phyloP scores from a whole-genome alignment of 2,329 filamentous ascomycete species.

The Colletotrichum cereale region DNA sequence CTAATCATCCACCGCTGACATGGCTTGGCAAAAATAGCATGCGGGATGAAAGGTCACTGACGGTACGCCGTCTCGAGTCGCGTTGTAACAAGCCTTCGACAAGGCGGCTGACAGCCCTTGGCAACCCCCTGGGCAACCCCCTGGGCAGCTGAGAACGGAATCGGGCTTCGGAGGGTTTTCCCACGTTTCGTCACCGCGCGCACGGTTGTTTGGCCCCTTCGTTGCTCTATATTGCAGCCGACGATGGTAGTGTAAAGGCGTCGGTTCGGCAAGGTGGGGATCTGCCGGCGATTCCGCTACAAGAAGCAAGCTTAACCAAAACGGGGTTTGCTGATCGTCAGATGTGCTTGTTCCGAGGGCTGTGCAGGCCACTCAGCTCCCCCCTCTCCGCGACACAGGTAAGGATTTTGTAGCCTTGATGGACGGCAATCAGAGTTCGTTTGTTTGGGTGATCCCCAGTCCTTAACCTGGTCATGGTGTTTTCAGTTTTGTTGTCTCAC shows the following conservation, averaged over 20 bases:
- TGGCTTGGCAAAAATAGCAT: slow-evolving; percentile 25
- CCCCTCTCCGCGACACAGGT: slow-evolving; percentile 31
- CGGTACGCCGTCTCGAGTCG: slow-evolving; percentile 31
- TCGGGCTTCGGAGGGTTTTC: slow-evolving; percentile 27
- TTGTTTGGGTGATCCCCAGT: slow-evolving; percentile 20
- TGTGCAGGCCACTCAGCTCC: slow-evolving; percentile 23
- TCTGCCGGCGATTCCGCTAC: slow-evolving; percentile 28
- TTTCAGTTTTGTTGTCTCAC: slow-evolving; percentile 20
- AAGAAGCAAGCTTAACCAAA: slow-evolving; percentile 38
- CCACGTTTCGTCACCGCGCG: slow-evolving; percentile 32
- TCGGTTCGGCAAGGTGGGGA: slow-evolving; percentile 18
- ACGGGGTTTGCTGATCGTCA: slow-evolving; percentile 16
- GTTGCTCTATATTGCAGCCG: background rate
- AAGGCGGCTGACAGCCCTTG: slow-evolving; percentile 37
- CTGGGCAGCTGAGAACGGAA: slow-evolving; percentile 11
- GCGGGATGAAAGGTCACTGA: slow-evolving; percentile 38
- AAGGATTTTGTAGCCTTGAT: slow-evolving; percentile 18
- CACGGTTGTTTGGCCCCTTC: slow-evolving; percentile 29
- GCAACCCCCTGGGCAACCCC: slow-evolving; percentile 30
- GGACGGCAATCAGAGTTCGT: slow-evolving; percentile 24
- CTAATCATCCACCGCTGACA: slow-evolving; percentile 27
- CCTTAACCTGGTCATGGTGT: slow-evolving; percentile 9
- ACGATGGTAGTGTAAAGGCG: background rate
- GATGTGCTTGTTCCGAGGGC: slow-evolving; percentile 30
- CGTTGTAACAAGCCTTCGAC: slow-evolving; percentile 35